Base-by-base conservation (phyloP, 1,284 basidiomycete species). In the Ceratobasidium sp. region DNA sequence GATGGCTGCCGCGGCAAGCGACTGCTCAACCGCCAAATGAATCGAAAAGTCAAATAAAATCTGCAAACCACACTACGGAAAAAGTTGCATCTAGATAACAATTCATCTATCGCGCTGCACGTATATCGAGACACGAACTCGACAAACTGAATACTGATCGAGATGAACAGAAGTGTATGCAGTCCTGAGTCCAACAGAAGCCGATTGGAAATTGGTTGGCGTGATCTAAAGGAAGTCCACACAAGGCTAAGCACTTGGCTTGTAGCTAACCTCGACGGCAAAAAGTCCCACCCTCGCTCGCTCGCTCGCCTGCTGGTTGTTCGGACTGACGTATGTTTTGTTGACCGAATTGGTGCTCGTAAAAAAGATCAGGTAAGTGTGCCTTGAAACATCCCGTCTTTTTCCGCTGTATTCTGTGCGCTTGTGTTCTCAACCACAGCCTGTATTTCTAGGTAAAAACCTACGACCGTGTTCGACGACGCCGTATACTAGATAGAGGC, bases 91-190 rank as follows among this genome's bases (percentile, higher is more conserved):
- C 33, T 2, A 33, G 33, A 33, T 33, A 33, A 4, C n/a, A 33
- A 33, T 33, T 33, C 33, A 33, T 33, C 33, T 33, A 33, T 33
- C 33, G 33, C 33, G 33, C 4, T 33, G 33, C 2, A 33, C 33
- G 46, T 10, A 2, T 49, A 49, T 13, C 10, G 12, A 18, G 46
- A 13, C 46, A 18, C 12, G 46, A 49, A 49, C 46, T 49, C 46
- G 46, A 49, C 46, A 49, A 18, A 61, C 13, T 61, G 58, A 61
- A 61, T 61, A 61, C 58, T 61, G 58, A 61, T 61, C 26, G 58
- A 26, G 58, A 61, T 28, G 58, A n/a, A 28, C 58, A 23, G 33
- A 33, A 61, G 58, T 61, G 58, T 61, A 61, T 61, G 26, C 58
- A 18, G 58, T 26, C n/a, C n/a, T n/a, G n/a, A n/a, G n/a, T 33